These are phyloP conservation scores for Shiraia sp. DNA, from an alignment of 2,329 filamentous ascomycete genomes.

Conservation along the genomic window DNA sequence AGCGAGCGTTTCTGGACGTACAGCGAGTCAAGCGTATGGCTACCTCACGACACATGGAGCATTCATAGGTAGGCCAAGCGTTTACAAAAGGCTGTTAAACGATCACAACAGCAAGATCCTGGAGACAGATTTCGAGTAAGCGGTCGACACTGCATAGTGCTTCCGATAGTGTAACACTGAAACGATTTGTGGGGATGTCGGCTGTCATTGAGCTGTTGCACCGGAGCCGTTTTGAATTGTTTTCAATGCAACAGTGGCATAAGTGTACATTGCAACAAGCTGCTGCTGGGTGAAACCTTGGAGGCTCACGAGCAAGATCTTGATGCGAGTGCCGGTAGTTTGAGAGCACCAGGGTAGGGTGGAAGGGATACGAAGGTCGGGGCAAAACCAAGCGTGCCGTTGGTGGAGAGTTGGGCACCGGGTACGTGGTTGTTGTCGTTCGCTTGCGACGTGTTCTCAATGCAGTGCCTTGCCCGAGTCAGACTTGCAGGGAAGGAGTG, in stretches of 20 bases:
- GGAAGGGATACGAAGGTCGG: no score
- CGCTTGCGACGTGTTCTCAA: slow-evolving; percentile 22
- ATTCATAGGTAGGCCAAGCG: slow-evolving; percentile 2
- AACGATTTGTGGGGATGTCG: slow-evolving; percentile 25
- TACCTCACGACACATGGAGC: slow-evolving; percentile 10
- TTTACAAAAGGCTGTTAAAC: slow-evolving; percentile 7
- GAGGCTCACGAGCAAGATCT: no score
- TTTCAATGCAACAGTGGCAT: slow-evolving; percentile 31
- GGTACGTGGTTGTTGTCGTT: slow-evolving; percentile 24
- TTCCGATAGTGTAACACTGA: slow-evolving; percentile 33
- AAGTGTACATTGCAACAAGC: not conserved
- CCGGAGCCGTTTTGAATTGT: slow-evolving; percentile 24
- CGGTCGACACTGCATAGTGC: slow-evolving; percentile 18
- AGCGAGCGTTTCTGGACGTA: slow-evolving; percentile 20
- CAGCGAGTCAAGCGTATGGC: slow-evolving; percentile 19
- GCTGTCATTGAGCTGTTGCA: slow-evolving; percentile 12
- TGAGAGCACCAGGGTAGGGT: no score
- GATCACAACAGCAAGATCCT: slow-evolving; percentile 21
- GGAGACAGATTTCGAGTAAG: slow-evolving; percentile 16
- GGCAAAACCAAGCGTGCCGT: not conserved
- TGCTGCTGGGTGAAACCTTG: no score
- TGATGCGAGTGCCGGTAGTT: no score
- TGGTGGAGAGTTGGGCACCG: slow-evolving; percentile 13
- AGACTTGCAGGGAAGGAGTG: slow-evolving; percentile 25
- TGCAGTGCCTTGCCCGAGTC: slow-evolving; percentile 31